A percentile compares a stretch with the other conserved stretches of the same genome.
These are phyloP conservation scores for Suillus subluteus DNA, from an alignment of 768 basidiomycete genomes.

Conservation along the genomic window DNA sequence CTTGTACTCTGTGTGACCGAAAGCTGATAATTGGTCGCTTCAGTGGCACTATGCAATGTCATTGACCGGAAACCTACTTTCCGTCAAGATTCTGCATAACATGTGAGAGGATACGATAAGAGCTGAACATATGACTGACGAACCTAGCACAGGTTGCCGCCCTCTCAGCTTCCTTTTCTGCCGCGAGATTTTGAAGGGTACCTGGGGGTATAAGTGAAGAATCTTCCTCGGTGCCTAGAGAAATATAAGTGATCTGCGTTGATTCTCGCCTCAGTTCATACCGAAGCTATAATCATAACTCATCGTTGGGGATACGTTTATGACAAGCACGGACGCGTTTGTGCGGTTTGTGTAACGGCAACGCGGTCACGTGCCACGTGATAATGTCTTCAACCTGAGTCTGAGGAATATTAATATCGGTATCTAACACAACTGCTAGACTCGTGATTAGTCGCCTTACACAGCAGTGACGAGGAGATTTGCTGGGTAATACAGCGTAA, in stretches of 20 bases:
- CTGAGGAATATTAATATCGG: no score
- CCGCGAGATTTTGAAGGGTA: neutral
- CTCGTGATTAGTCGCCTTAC: no score
- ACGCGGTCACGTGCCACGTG: conserved; percentile 9
- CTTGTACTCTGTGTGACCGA: conserved; percentile 69
- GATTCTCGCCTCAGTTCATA: neutral
- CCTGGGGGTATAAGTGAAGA: neutral
- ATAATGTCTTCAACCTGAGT: no score
- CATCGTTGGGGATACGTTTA: neutral
- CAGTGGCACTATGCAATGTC: neutral
- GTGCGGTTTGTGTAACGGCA: no score
- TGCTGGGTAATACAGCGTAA: no score
- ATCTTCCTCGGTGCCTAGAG: neutral
- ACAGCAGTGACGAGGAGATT: no score
- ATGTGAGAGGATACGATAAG: neutral
- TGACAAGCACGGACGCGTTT: neutral
- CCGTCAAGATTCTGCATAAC: conserved; percentile 23
- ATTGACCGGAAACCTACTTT: conserved; percentile 23
- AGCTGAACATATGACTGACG: neutral
- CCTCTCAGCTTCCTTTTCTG: neutral
- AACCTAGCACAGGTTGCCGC: conserved; percentile 1
- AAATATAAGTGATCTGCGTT: neutral
- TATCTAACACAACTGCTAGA: no score
- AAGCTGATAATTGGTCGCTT: conserved; percentile 48
- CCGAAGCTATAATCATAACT: neutral